Conservation (phyloP, 305 asterid species). For the Euphrasia arctica region DNA sequence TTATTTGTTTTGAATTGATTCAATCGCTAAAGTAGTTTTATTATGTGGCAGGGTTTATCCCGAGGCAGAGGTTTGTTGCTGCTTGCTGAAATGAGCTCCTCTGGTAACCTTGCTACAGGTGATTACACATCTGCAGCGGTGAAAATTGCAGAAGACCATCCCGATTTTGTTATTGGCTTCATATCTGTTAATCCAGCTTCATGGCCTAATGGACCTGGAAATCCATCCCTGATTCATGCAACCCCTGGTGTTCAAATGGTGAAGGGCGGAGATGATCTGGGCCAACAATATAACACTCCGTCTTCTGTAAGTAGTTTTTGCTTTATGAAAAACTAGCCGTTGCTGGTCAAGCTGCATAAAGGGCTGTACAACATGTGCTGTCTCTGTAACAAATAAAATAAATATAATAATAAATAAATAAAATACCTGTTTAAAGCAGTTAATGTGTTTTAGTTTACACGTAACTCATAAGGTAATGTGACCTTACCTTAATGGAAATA, state of each 20-base stretch:
- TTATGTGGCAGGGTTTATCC: conserved; percentile 64
- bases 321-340: conserved; percentile 1
- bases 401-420: neutral
- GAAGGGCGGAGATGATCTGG: conserved; percentile 92
- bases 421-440: neutral
- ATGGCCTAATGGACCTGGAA: conserved; percentile 82
- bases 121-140: conserved; percentile 96
- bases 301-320: conserved; percentile 58
- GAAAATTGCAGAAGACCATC: conserved; percentile 90
- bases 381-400: neutral
- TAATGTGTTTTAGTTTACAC: neutral
- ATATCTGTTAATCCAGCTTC: conserved; percentile 93
- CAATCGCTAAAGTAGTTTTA: conserved; percentile 23
- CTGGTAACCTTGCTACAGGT: conserved; percentile 91
- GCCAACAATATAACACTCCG: conserved; percentile 97
- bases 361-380: neutral
- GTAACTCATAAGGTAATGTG: too few relatives aligned
- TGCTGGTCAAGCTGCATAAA: conserved; percentile 17
- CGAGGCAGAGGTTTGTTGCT: conserved; percentile 82
- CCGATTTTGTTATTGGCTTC: conserved; percentile 94
- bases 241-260: conserved; percentile 97
- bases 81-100: conserved; percentile 97
- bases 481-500: too few relatives aligned
- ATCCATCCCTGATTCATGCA: conserved; percentile 85
- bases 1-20: conserved; percentile 1